Evolutionary conservation across 371 early-diverging fungal genomes (phyloP), one percentile per base, ranked within the genome.

Genomic region (Blyttiomyces sp.): DNA sequence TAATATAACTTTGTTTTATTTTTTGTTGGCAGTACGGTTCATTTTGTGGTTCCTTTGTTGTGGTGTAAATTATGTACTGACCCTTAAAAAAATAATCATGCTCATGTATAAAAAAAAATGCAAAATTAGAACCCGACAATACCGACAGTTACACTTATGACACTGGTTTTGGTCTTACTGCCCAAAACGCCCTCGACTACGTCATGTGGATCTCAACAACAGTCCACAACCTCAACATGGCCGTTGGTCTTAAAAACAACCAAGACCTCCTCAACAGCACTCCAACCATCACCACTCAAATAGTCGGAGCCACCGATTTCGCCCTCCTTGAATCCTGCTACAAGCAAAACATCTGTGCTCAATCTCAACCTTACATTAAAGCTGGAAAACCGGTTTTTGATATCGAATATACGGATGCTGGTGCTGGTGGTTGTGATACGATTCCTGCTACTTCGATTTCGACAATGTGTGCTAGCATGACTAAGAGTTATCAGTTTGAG

Each of bases 81-180:
- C n/a, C n/a, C n/a, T n/a, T n/a, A n/a, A n/a, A n/a, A n/a, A n/a
- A n/a, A n/a, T n/a, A n/a, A n/a, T n/a, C n/a, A n/a, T n/a, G n/a
- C n/a, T n/a, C n/a, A n/a, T n/a, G n/a, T n/a, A n/a, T n/a, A n/a
- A 62, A 64, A 39, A 46, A 27, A 3, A 61, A 53, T 30, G 64
- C 33, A 16, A 61, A 23, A 13, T 54, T 67, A 17, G 72, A 71
- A 19, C 63, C 66, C 33, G 69, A 68, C 53, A 68, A 71, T 58
- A 64, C 48, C 17, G 71, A 68, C 46, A 31, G 23, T 27, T 71
- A 65, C 44, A 32, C 30, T 6, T n/a, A 28, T 11, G 44, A 54
- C 26, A 56, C 60, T 3, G 66, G 66, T n/a, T 65, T 69, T 43
- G 9, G 13, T 5, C 51, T 71, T 21, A 60, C 67, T n/a, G n/a